phyloP scores from a whole-genome alignment of 202 grass and related monocot genomes.

The Miscanthus sacchariflorus region DNA sequence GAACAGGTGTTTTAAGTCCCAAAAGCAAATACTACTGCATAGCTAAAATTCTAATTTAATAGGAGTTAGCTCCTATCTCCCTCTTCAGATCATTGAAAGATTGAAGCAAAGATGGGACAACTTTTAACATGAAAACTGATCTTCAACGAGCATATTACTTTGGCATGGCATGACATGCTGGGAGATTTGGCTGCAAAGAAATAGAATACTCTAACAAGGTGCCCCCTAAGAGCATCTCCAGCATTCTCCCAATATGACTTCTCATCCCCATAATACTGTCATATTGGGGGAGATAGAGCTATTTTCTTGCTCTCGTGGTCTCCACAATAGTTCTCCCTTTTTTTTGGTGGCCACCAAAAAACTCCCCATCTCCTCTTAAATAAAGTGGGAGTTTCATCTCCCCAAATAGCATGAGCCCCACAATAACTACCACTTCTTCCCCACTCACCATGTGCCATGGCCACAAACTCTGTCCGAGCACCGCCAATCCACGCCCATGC shows the following conservation, averaged over 20 bases:
- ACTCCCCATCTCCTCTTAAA: background rate
- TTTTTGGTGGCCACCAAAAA: background rate
- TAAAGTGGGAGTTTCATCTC: background rate
- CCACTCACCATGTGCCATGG: background rate
- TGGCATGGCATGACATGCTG: background rate
- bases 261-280: background rate
- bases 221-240: background rate
- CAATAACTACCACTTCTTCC: background rate
- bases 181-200: background rate
- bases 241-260: background rate
- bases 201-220: background rate
- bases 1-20: background rate
- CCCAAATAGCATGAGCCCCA: background rate
- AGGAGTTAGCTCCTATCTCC: background rate
- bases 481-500: background rate
- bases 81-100: constrained; percentile 25
- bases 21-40: constrained; percentile 2
- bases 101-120: background rate
- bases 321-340: background rate
- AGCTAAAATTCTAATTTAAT: background rate
- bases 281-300: background rate
- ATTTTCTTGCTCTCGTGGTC: background rate
- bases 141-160: background rate
- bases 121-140: background rate
- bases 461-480: background rate